Evolutionary conservation across 306 rosid genomes (phyloP).

Genomic region (Rosa lucieae): DNA sequence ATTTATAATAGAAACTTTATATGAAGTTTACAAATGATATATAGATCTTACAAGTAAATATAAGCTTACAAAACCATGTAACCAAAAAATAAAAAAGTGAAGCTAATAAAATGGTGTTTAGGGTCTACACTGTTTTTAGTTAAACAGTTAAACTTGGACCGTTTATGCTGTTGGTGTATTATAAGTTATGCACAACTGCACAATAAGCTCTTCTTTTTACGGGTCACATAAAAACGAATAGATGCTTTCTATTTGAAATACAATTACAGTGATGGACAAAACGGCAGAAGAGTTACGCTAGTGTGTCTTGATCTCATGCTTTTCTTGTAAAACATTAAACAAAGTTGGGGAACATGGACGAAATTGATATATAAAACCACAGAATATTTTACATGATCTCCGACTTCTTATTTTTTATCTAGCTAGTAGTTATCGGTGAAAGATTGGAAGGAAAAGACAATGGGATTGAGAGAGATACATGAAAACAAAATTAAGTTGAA

Average conservation of each 20-base stretch:
- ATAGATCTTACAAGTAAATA: neutral
- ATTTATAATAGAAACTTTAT: neutral
- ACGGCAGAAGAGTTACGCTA: neutral
- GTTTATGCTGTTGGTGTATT: no score
- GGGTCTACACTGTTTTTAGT: no score
- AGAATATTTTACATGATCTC: neutral
- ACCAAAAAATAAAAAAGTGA: no score
- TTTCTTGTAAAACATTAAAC: neutral
- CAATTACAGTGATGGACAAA: neutral
- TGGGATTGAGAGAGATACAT: neutral
- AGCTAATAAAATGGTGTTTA: no score
- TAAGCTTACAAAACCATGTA: no score
- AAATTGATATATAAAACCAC: neutral
- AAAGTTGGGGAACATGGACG: neutral
- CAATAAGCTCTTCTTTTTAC: no score
- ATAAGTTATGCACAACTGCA: no score
- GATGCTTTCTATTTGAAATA: neutral
- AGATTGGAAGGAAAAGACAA: slow-evolving; percentile 9
- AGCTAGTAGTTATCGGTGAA: neutral
- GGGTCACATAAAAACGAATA: neutral
- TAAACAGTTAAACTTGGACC: no score
- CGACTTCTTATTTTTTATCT: neutral
- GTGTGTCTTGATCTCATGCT: neutral
- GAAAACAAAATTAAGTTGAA: neutral
- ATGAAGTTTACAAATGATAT: no score